These are phyloP conservation scores for Pseudoturritis turrita DNA, from an alignment of 345 rosid species.

Conservation along the genomic window DNA sequence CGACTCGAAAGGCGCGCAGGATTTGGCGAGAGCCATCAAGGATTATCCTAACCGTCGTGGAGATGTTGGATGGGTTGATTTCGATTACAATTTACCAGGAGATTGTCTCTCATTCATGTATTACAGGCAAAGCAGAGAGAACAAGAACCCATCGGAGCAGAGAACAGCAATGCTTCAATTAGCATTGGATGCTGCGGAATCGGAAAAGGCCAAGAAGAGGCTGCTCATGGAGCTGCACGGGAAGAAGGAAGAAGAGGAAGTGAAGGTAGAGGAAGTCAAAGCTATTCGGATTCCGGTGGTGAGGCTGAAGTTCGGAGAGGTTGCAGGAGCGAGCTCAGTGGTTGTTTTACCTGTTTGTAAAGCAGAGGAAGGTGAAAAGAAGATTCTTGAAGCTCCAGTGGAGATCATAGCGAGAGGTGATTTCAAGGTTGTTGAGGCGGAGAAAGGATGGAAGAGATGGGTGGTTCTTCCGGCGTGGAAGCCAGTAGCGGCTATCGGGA, in stretches of 20 bases:
- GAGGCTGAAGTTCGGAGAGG: slow-evolving; percentile 70
- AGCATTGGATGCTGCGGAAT: slow-evolving; percentile 58
- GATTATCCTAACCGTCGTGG: slow-evolving; percentile 76
- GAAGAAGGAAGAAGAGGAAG: slow-evolving; percentile 22
- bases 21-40: slow-evolving; percentile 74
- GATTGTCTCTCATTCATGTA: slow-evolving; percentile 79
- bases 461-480: slow-evolving; percentile 80
- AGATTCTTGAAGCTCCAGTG: slow-evolving; percentile 64
- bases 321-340: slow-evolving; percentile 65
- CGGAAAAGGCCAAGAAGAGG: slow-evolving; percentile 52
- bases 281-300: slow-evolving; percentile 59
- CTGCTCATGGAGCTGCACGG: slow-evolving; percentile 44
- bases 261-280: slow-evolving; percentile 8
- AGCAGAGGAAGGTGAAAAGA: slow-evolving; percentile 46
- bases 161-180: slow-evolving; percentile 41
- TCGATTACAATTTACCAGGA: slow-evolving; percentile 62
- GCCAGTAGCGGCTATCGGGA: slow-evolving; percentile 36
- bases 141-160: slow-evolving; percentile 48
- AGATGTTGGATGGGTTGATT: slow-evolving; percentile 59
- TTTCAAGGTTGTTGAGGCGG: slow-evolving; percentile 71
- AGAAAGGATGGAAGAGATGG: slow-evolving; percentile 87
- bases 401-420: slow-evolving; percentile 50
- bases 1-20: slow-evolving; percentile 57
- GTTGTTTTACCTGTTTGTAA: slow-evolving; percentile 72
- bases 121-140: slow-evolving; percentile 69